phyloP scores from a whole-genome alignment of 176 grass and related monocot species.

The Alopecurus myosuroides region DNA sequence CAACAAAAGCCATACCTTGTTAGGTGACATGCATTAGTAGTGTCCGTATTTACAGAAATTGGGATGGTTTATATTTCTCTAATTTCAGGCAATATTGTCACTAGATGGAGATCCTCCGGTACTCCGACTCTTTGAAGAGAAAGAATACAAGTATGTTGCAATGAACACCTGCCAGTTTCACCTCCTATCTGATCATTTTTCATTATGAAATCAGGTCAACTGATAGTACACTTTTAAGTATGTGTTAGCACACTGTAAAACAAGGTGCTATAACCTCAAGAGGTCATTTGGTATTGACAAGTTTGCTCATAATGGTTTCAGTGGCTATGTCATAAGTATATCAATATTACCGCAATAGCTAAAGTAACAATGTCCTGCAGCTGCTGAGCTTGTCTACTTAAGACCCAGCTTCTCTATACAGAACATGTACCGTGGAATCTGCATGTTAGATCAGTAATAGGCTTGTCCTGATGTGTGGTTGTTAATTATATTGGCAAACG shows the following conservation, averaged over 20 bases:
- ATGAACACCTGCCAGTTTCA: slow-evolving; percentile 6
- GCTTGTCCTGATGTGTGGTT: neutral
- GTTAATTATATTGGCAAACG: neutral
- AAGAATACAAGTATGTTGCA: slow-evolving; percentile 75
- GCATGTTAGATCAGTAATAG: neutral
- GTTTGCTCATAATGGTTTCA: neutral
- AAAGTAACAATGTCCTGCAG: neutral
- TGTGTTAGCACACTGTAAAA: neutral
- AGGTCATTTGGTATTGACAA: neutral
- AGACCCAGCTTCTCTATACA: neutral
- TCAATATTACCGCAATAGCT: neutral
- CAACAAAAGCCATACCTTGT: neutral
- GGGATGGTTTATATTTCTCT: slow-evolving; percentile 19
- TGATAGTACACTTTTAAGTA: neutral
- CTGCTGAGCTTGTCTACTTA: neutral
- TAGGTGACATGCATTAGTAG: neutral
- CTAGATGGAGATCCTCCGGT: slow-evolving; percentile 84
- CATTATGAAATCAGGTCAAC: neutral
- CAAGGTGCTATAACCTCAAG: neutral
- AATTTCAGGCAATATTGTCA: slow-evolving; percentile 86
- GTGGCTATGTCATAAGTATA: neutral
- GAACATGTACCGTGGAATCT: neutral
- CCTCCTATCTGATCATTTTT: neutral
- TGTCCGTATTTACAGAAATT: neutral
- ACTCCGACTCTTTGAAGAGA: slow-evolving; percentile 70